Base-by-base conservation (phyloP, 2,329 filamentous ascomycete species). In the Sclerotinia sclerotiorum region DNA sequence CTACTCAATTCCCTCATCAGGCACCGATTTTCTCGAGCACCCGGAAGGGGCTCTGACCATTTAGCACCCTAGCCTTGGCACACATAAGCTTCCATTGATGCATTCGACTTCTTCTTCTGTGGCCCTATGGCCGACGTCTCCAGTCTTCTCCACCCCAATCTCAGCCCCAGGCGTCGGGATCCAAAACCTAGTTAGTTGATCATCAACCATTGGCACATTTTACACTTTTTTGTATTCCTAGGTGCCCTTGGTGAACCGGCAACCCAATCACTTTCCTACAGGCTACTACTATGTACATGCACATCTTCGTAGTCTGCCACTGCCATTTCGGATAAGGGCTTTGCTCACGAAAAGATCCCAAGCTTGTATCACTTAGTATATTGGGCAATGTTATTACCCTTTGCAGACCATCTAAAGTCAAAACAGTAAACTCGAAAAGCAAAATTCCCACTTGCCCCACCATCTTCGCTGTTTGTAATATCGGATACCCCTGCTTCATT, bases 311-410 rank as follows among this genome's bases (percentile, higher is more conserved):
- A 70, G 69, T 67, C 70, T 74, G 72, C 71, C 72, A 73, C 74
- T 74, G 70, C 65, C 64, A 75, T 73, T 69, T 74, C 70, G 73
- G 71, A 73, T 56, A 55, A 68, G 72, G 72, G 68, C 5, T 67
- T 69, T 68, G 62, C 70, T 63, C n/a, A 55, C 10, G n/a, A 55
- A 49, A 54, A 55, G 49, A 55, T 55, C 21, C 39, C 32, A 21
- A 46, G 5, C 39, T 19, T 55, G 49, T 39, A 56, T 48, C 39
- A 63, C 27, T 35, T 29, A 48, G 21, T 42, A 62, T 51, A 42
- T 55, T 39, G 49, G 42, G 39, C 39, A 62, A 39, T 24, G 29
- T 46, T 54, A n/a, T 55, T 55, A 68, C 57, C 42, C 65, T 68
- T 39, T 68, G 7, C 57, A 68, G 65, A 48, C 15, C 15, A 63